Evolutionary conservation across 2,329 filamentous ascomycete genomes (phyloP), one percentile per base, ranked within the genome.

Genomic region (Cladorrhinum sp.): DNA sequence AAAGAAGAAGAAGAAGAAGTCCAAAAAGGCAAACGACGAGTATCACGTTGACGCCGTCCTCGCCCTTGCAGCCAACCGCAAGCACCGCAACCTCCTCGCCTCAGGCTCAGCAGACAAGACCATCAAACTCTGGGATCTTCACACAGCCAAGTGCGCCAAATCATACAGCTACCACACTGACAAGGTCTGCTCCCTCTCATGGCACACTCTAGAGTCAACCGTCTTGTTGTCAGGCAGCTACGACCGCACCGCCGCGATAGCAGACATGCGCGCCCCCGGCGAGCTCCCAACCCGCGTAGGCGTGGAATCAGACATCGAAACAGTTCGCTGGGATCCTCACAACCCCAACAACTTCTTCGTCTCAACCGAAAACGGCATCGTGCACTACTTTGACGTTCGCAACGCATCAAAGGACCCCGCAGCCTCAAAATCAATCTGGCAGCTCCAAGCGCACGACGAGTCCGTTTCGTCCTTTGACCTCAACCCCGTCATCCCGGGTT

Each of bases 41-140:
- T 96, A 94, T 78, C 95, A 99, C 75, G 92, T 97, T 61, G 95
- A 98, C 74, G 90, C 95, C 1, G 89, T 99, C 26, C 85, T 99
- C 49, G 89, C 94, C 4, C 86, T 99, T 49, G 90, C 95, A 2
- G 92, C 92, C 55, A 99, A 99, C 80, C 84, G 93, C 70, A 88
- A 93, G 72, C 94, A 99, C 78, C 88, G 93, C 65, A 98, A 98
- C 74, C 83, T 99, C 61, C 85, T 99, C 51, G 95, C 95, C 12
- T 98, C 94, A 0, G 92, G 91, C 1, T 99, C 95, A 1, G 95
- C 95, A 20, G 95, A 99, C 79, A 92, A 93, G 79, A 99, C 95
- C 2, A 88, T 98, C 71, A 99, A 99, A 80, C 84, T 99, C 20
- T 99, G 95, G 95, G 95, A 99, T 74, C 80, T 99, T 64, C 91